phyloP scores from a whole-genome alignment of 2,329 filamentous ascomycete species.

The Nigrospora sphaerica region DNA sequence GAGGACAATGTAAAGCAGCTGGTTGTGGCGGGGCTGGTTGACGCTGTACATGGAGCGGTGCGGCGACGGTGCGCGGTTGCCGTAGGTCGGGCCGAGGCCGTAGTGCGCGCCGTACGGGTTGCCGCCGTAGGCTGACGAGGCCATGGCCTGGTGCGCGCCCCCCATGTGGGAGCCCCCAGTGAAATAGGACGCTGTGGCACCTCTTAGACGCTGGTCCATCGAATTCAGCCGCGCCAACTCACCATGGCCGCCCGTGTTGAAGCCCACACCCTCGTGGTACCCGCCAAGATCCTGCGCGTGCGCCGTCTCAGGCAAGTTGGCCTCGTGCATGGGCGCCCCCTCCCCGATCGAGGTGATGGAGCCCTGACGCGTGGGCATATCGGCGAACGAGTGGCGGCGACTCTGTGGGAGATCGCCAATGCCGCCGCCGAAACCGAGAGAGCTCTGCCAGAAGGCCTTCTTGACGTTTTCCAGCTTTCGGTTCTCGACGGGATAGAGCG shows the following conservation, averaged over 20 bases:
- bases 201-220: slow-evolving; percentile 2
- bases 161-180: slow-evolving; percentile 21
- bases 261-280: slow-evolving; percentile 30
- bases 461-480: slow-evolving; percentile 59
- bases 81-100: slow-evolving; percentile 34
- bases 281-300: slow-evolving; percentile 34
- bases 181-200: slow-evolving; percentile 28
- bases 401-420: slow-evolving; percentile 61
- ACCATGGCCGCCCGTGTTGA: slow-evolving; percentile 31
- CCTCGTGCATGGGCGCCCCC: slow-evolving; percentile 38
- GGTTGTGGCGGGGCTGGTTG: slow-evolving; percentile 55
- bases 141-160: slow-evolving; percentile 27
- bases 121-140: slow-evolving; percentile 25
- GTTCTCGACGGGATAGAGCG: slow-evolving; percentile 47
- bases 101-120: slow-evolving; percentile 38
- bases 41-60: slow-evolving; percentile 56
- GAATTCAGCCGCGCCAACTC: slow-evolving; percentile 16
- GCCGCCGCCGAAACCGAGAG: slow-evolving; percentile 56
- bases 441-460: slow-evolving; percentile 65
- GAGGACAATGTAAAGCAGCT: slow-evolving; percentile 78
- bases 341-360: slow-evolving; percentile 57
- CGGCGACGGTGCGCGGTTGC: slow-evolving; percentile 50
- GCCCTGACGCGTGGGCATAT: slow-evolving; percentile 56
- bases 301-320: slow-evolving; percentile 33
- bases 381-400: slow-evolving; percentile 73